Evolutionary conservation across 768 basidiomycete species (phyloP).

Genomic region (Gautieria morchelliformis): DNA sequence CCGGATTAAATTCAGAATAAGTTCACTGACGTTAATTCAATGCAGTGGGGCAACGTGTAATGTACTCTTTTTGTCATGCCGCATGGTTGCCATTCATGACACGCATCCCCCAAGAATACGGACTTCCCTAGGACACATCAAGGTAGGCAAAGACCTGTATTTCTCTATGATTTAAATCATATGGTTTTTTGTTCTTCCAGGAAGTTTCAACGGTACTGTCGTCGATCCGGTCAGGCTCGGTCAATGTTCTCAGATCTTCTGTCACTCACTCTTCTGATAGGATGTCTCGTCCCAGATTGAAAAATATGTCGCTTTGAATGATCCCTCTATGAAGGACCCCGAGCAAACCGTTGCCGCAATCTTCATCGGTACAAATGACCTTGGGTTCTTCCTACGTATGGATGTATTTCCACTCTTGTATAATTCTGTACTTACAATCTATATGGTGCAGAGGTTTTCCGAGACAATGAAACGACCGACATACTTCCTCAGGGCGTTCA

Average conservation of each 20-base stretch:
- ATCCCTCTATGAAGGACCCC: background rate
- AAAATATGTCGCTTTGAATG: background rate
- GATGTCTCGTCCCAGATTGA: background rate
- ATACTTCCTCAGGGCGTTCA: background rate
- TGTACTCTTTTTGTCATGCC: background rate
- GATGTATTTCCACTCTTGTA: background rate
- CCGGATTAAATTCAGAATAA: background rate
- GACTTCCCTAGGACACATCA: background rate
- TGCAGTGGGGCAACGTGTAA: background rate
- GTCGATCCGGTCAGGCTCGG: background rate
- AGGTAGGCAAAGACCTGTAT: background rate
- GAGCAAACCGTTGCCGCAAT: background rate
- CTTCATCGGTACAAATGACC: background rate
- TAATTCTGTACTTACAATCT: background rate
- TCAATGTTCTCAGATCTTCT: background rate
- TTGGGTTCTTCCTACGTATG: background rate
- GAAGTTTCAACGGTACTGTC: background rate
- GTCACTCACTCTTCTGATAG: background rate
- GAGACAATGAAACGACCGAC: background rate
- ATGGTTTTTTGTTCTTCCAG: background rate
- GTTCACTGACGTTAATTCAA: background rate
- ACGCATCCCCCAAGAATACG: background rate
- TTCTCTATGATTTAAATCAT: background rate
- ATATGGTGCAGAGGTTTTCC: background rate
- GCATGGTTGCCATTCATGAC: background rate